Conservation (phyloP, 2,329 filamentous ascomycete genomes). For the Graphiopsis chlorocephala region DNA sequence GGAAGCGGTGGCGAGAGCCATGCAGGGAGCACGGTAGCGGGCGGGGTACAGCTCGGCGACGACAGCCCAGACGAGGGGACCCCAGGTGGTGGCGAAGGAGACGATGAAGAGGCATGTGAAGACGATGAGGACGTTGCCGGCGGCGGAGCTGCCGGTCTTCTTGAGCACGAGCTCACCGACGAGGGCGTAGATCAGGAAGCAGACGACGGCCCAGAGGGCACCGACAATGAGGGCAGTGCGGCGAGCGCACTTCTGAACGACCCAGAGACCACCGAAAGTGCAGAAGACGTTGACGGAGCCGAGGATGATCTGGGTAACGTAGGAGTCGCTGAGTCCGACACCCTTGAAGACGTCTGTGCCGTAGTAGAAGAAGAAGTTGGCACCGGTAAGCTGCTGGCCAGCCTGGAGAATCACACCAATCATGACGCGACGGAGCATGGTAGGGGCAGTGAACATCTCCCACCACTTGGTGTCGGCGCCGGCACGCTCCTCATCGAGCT, state of each 20-base stretch:
- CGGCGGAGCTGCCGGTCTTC: constrained; percentile 25
- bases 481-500: constrained; percentile 32
- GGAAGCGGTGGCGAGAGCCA: constrained; percentile 44
- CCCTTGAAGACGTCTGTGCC: constrained; percentile 44
- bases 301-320: constrained; percentile 49
- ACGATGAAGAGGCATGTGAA: constrained; percentile 39
- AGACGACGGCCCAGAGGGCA: constrained; percentile 39
- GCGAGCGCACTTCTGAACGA: constrained; percentile 50
- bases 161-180: constrained; percentile 31
- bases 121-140: constrained; percentile 35
- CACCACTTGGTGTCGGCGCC: constrained; percentile 26
- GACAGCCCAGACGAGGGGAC: constrained; percentile 36
- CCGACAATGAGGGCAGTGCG: constrained; percentile 48
- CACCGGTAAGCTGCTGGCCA: constrained; percentile 43
- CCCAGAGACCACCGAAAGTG: constrained; percentile 47
- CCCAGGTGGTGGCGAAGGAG: constrained; percentile 37
- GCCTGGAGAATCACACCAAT: constrained; percentile 34
- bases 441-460: constrained; percentile 31
- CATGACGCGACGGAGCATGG: constrained; percentile 32
- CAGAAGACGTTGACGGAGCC: constrained; percentile 48
- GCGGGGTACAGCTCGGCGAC: constrained; percentile 36
- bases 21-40: constrained; percentile 42
- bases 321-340: constrained; percentile 39
- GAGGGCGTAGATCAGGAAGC: constrained; percentile 62
- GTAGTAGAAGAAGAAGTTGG: constrained; percentile 36